Conservation (phyloP, 495 filamentous ascomycete genomes). For the Melanomma pulvis-pyrius region DNA sequence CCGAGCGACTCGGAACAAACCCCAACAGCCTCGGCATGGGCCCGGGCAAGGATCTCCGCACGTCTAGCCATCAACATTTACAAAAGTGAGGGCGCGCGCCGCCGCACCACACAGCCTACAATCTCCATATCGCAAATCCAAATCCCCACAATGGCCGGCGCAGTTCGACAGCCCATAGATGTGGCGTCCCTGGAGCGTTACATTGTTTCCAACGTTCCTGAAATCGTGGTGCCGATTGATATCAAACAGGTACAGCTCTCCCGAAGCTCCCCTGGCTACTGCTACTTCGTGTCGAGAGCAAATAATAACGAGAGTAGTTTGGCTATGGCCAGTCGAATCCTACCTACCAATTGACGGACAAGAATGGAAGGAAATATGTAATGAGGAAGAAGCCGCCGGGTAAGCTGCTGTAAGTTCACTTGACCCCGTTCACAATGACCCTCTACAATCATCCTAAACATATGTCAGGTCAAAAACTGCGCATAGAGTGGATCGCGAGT, state of each 20-base stretch:
- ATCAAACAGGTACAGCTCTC: constrained; percentile 73
- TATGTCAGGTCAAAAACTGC: constrained; percentile 72
- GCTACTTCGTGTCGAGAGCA: background rate
- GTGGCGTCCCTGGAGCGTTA: constrained; percentile 74
- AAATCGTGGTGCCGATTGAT: constrained; percentile 77
- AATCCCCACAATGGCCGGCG: constrained; percentile 72
- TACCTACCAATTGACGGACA: constrained; percentile 82
- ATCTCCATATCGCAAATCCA: background rate
- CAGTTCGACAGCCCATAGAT: constrained; percentile 86
- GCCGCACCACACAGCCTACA: background rate
- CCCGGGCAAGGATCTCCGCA: constrained; percentile 1
- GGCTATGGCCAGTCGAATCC: constrained; percentile 97
- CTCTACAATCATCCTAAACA: background rate
- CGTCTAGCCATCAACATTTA: background rate
- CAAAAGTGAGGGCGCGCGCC: background rate
- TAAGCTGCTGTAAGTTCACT: constrained; percentile 59
- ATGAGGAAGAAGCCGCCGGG: constrained; percentile 96
- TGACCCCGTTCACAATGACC: background rate
- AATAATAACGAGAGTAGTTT: constrained; percentile 62
- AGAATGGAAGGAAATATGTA: constrained; percentile 70
- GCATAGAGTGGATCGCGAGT: constrained; percentile 94
- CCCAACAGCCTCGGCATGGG: background rate
- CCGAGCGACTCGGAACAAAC: background rate
- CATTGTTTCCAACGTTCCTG: constrained; percentile 71
- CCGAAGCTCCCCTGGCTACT: constrained; percentile 4